Evolutionary conservation across 176 grass and related monocot species (phyloP).

Genomic region (Oryza brachyantha): DNA sequence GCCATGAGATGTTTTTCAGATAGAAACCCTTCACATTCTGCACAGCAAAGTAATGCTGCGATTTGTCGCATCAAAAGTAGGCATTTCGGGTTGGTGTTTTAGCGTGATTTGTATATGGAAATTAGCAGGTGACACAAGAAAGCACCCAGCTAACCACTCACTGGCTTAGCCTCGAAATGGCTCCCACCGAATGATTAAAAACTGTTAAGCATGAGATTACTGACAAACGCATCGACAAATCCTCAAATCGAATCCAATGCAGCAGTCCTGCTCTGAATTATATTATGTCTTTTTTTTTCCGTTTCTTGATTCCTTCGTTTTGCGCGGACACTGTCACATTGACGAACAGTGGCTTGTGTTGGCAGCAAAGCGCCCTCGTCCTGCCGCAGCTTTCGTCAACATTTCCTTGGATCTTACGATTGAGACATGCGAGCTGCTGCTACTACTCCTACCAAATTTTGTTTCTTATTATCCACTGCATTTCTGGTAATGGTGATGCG

Average conservation of each 20-base stretch:
- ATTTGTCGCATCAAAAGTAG: neutral
- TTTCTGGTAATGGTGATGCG: slow-evolving; percentile 7
- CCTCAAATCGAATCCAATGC: neutral
- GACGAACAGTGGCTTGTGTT: slow-evolving; percentile 10
- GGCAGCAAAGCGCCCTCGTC: slow-evolving; percentile 16
- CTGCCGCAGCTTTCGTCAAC: neutral
- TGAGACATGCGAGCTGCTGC: slow-evolving; percentile 34
- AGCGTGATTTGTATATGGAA: neutral
- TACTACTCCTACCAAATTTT: neutral
- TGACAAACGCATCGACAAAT: neutral
- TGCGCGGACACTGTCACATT: neutral
- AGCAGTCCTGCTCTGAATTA: neutral
- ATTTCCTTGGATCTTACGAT: slow-evolving; percentile 36
- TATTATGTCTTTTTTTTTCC: neutral
- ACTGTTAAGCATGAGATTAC: neutral
- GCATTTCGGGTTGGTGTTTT: neutral
- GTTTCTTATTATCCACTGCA: neutral
- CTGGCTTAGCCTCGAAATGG: neutral
- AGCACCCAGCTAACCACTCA: neutral
- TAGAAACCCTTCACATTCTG: neutral
- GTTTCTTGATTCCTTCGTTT: neutral
- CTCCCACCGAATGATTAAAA: neutral
- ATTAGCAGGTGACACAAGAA: neutral
- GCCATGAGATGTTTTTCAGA: neutral
- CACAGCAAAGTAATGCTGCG: neutral